These are phyloP conservation scores for Zychaea mexicana DNA, from an alignment of 371 early-diverging fungal genomes.

Conservation along the genomic window DNA sequence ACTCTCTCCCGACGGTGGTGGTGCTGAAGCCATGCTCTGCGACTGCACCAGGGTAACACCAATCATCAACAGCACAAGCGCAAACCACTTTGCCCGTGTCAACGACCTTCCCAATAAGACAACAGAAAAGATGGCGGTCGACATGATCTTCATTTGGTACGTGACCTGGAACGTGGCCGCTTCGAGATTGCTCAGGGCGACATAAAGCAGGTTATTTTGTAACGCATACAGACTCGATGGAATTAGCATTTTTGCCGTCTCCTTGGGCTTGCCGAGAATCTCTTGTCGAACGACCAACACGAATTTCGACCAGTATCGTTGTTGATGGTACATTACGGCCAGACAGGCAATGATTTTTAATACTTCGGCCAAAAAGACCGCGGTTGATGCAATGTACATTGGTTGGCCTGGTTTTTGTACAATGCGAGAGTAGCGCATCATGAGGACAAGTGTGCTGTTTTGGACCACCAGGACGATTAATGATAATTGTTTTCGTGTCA, in stretches of 20 bases:
- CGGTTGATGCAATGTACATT: constrained; percentile 69
- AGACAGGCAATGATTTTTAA: constrained; percentile 47
- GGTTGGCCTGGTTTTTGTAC: constrained; percentile 43
- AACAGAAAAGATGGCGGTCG: constrained; percentile 92
- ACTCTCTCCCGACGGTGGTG: no score
- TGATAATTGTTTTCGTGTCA: constrained; percentile 56
- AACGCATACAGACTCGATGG: constrained; percentile 92
- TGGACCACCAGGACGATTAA: constrained; percentile 62
- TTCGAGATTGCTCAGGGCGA: constrained; percentile 84
- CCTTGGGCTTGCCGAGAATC: constrained; percentile 53
- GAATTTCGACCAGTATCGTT: neutral
- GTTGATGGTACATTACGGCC: constrained; percentile 14
- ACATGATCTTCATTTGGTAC: constrained; percentile 95
- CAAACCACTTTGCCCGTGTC: constrained; percentile 73
- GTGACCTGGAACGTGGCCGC: constrained; percentile 96
- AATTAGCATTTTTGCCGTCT: constrained; percentile 69
- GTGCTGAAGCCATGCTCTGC: constrained; percentile 31
- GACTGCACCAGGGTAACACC: constrained; percentile 91
- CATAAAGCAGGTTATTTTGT: constrained; percentile 93
- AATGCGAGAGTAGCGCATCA: constrained; percentile 69
- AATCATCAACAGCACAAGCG: constrained; percentile 81
- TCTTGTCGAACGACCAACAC: constrained; percentile 41
- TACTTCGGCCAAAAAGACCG: constrained; percentile 69
- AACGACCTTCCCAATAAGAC: constrained; percentile 71
- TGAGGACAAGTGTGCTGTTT: constrained; percentile 64